A percentile compares a stretch with the other conserved stretches of the same genome.
Conservation (phyloP, 83 land plant species). For the Isoetes engelmannii region DNA sequence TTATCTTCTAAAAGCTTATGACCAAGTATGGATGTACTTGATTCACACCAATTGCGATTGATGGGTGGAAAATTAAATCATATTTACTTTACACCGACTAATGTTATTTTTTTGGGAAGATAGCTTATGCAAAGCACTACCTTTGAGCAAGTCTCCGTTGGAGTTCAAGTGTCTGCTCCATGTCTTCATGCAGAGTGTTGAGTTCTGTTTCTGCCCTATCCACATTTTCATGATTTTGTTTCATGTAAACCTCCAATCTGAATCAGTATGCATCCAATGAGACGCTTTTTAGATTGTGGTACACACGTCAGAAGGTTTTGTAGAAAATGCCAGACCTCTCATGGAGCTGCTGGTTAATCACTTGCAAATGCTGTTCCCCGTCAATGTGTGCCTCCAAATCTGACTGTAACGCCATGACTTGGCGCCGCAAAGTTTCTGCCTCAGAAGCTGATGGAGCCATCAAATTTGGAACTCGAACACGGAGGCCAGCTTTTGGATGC, state of each 20-base stretch:
- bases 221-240: slow-evolving; percentile 44
- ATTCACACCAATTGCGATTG: too few species aligned
- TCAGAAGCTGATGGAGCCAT: slow-evolving; percentile 43
- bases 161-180: slow-evolving; percentile 43
- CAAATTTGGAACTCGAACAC: slow-evolving; percentile 24
- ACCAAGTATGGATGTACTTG: too few species aligned
- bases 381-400: slow-evolving; percentile 40
- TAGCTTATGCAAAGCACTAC: slow-evolving; percentile 9
- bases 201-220: slow-evolving; percentile 42
- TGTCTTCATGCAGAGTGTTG: slow-evolving; percentile 40
- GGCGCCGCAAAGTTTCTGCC: slow-evolving; percentile 39
- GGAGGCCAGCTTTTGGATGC: slow-evolving; percentile 5
- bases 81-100: too few species aligned
- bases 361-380: slow-evolving; percentile 33
- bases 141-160: slow-evolving; percentile 43
- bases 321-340: slow-evolving; percentile 22
- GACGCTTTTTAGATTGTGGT: too few species aligned
- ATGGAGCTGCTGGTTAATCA: slow-evolving; percentile 36
- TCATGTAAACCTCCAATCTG: slow-evolving; percentile 47
- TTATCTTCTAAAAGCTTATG: too few species aligned
- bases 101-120: too few species aligned
- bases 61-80: too few species aligned
- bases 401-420: slow-evolving; percentile 32
- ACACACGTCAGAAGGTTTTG: too few species aligned
- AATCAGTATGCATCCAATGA: background rate